Evolutionary conservation across 1,139 yeast species (phyloP).

Genomic region (Taiozyma onychis): DNA sequence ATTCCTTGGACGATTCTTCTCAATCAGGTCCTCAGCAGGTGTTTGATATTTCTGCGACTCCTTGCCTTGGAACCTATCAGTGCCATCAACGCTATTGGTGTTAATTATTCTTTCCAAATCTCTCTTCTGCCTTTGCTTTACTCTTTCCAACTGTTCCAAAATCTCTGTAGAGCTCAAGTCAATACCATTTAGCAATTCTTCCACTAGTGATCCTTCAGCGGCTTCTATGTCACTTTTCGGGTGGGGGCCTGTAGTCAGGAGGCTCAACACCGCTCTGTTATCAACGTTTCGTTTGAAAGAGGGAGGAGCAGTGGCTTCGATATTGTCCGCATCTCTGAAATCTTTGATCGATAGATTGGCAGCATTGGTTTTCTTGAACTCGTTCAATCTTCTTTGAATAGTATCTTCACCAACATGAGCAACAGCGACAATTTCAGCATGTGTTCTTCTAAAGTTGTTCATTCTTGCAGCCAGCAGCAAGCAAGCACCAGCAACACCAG

Average conservation of each 20-base stretch:
- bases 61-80: constrained; percentile 3
- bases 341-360: constrained; percentile 68
- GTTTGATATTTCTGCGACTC: constrained; percentile 6
- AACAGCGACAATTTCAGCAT: constrained; percentile 89
- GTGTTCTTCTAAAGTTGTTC: constrained; percentile 90
- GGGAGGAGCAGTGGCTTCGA: constrained; percentile 58
- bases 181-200: constrained; percentile 28
- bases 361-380: constrained; percentile 73
- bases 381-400: constrained; percentile 80
- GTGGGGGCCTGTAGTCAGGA: neutral
- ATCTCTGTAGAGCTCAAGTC: constrained; percentile 41
- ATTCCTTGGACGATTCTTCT: constrained; percentile 23
- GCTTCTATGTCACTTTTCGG: constrained; percentile 22
- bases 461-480: constrained; percentile 87
- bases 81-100: constrained; percentile 25
- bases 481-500: constrained; percentile 98
- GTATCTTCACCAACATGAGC: constrained; percentile 96
- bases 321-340: constrained; percentile 45
- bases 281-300: constrained; percentile 51
- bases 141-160: constrained; percentile 37
- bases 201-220: constrained; percentile 9
- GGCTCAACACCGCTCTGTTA: constrained; percentile 17
- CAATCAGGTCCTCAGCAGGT: constrained; percentile 22
- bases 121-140: constrained; percentile 34
- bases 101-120: constrained; percentile 28